Base-by-base conservation (phyloP, 352 stramenopile species). In the Globisporangium parvum region DNA sequence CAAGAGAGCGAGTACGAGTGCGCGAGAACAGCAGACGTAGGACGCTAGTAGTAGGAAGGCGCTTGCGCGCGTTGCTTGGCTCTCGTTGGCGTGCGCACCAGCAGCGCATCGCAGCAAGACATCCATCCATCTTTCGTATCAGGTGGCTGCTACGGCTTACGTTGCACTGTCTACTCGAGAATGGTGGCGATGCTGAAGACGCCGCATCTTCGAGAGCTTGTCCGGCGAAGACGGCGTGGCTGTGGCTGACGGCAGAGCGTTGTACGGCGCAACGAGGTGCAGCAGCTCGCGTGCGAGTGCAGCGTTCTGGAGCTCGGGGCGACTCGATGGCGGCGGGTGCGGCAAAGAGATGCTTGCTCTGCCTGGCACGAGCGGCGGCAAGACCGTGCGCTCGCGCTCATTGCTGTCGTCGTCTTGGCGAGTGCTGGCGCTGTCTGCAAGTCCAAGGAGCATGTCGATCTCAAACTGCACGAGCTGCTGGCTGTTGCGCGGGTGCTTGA, bases 381-480 rank as follows among this genome's bases (percentile, higher is more conserved):
- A 26, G 14, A 52, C 39, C 6, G 47, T 63, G 14, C 49, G 65
- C n/a, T 73, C 70, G 44, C 62, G 45, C 3, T 60, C 58, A 11
- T 70, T 54, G 59, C 67, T 62, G 44, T 58, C 41, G 11, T 63
- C 47, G 10, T 20, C 24, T 5, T 68, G 21, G 10, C 20, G 12
- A n/a, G 12, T 28, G 14, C 45, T 28, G 28, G 17, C 8, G 12
- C 53, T 15, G 53, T 37, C 21, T 56, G 77, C 77, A 21, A 90
- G 33, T 10, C 49, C 47, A 21, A 90, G 67, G 42, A 90, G 77
- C 71, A 80, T 68, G 35, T 90, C 75, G 8, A 87, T 49, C 9
- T 77, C 80, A 47, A 66, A 69, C 20, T 73, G 71, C 24, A 90
- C 73, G n/a, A 90, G 67, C 28, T 90, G 63, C 49, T 87, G 77